A percentile compares a stretch with the other conserved stretches of the same genome.
Evolutionary conservation across 2,329 filamentous ascomycete genomes (phyloP).

Genomic region (Penicillium sp.): DNA sequence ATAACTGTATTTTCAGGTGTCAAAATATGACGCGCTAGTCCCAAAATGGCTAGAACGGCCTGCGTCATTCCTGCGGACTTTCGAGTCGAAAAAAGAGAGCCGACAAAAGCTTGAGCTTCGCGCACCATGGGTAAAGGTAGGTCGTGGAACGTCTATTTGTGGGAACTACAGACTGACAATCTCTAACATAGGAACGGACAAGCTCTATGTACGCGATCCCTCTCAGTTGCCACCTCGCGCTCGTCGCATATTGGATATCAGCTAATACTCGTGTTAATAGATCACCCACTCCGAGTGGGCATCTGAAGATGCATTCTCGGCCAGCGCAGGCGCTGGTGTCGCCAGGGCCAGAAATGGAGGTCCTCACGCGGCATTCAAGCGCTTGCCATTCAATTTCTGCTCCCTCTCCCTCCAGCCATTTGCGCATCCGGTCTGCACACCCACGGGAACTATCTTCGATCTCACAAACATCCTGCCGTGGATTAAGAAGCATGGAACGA

Average conservation of each 20-base stretch:
- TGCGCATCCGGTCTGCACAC: slow-evolving; percentile 87
- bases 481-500: slow-evolving; percentile 91
- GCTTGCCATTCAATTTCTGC: slow-evolving; percentile 97
- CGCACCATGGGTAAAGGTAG: slow-evolving; percentile 32
- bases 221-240: neutral
- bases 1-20: neutral
- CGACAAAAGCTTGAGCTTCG: slow-evolving; percentile 10
- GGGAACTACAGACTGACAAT: neutral
- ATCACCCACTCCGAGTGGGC: slow-evolving; percentile 99
- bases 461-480: slow-evolving; percentile 90
- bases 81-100: slow-evolving; percentile 7
- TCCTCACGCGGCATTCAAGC: slow-evolving; percentile 69
- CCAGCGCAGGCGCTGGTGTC: slow-evolving; percentile 69
- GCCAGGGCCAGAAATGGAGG: slow-evolving; percentile 53
- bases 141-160: slow-evolving; percentile 8
- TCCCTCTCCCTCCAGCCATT: slow-evolving; percentile 94
- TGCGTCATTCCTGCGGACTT: slow-evolving; percentile 18
- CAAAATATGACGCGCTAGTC: slow-evolving; percentile 3
- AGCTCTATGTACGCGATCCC: slow-evolving; percentile 45
- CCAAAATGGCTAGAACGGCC: slow-evolving; percentile 16
- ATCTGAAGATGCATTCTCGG: slow-evolving; percentile 82
- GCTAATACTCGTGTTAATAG: slow-evolving; percentile 36
- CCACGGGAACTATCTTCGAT: slow-evolving; percentile 86
- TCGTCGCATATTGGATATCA: slow-evolving; percentile 14
- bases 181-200: slow-evolving; percentile 45